Conservation (phyloP, 768 basidiomycete species). For the Ramaria sp. region DNA sequence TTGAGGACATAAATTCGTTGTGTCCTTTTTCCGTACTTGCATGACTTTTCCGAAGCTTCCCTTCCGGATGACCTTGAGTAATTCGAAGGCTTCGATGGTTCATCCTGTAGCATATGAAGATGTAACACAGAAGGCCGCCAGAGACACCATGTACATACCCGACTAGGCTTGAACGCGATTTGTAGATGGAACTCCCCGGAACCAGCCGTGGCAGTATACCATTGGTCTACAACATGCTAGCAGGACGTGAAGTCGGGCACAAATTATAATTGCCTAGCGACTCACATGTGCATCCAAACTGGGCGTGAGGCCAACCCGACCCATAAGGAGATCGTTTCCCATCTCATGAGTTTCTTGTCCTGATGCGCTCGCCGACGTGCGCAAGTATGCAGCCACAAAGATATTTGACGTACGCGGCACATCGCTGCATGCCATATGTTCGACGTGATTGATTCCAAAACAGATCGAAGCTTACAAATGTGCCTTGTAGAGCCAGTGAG, state of each 20-base stretch:
- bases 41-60: slow-evolving; percentile 98
- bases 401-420: slow-evolving; percentile 92
- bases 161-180: slow-evolving; percentile 84
- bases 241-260: slow-evolving; percentile 10
- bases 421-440: slow-evolving; percentile 45
- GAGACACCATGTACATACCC: slow-evolving; percentile 24
- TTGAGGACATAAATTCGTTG: slow-evolving; percentile 95
- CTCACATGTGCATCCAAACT: slow-evolving; percentile 68
- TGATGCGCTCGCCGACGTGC: slow-evolving; percentile 62
- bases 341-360: slow-evolving; percentile 69
- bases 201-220: slow-evolving; percentile 77
- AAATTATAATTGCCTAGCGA: slow-evolving; percentile 6
- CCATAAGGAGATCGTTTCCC: slow-evolving; percentile 94
- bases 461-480: slow-evolving; percentile 67
- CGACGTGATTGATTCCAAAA: slow-evolving; percentile 5
- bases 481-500: slow-evolving; percentile 93
- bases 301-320: slow-evolving; percentile 83
- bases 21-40: slow-evolving; percentile 99
- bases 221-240: slow-evolving; percentile 81
- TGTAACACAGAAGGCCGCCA: not conserved
- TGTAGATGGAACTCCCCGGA: slow-evolving; percentile 92
- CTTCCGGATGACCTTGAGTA: slow-evolving; percentile 97
- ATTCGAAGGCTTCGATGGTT: slow-evolving; percentile 82
- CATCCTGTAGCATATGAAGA: slow-evolving; percentile 23
- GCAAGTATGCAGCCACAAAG: slow-evolving; percentile 82